phyloP scores from a whole-genome alignment of 2,329 filamentous ascomycete genomes.

The Diaporthe humulicola region DNA sequence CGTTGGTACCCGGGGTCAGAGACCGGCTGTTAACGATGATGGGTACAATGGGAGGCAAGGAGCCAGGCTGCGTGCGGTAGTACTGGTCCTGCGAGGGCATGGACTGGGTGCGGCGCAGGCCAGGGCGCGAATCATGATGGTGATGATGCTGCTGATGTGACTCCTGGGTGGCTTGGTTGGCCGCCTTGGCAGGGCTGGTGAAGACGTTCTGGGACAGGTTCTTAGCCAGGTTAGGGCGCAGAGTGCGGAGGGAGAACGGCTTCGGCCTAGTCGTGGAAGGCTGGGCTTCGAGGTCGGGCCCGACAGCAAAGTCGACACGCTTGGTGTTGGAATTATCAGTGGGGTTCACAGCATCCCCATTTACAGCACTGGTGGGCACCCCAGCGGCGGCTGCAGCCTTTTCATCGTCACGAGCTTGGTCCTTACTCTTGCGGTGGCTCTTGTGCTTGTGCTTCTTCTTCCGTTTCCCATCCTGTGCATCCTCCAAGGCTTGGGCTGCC shows the following conservation, averaged over 20 bases:
- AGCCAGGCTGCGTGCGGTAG: slow-evolving; percentile 42
- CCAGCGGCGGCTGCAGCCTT: neutral
- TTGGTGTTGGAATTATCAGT: slow-evolving; percentile 46
- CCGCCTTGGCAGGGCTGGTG: slow-evolving; percentile 43
- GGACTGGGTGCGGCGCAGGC: slow-evolving; percentile 67
- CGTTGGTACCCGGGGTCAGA: slow-evolving; percentile 27
- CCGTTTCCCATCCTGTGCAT: slow-evolving; percentile 43
- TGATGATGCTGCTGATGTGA: slow-evolving; percentile 43
- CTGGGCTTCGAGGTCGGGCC: slow-evolving; percentile 49
- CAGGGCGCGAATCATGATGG: slow-evolving; percentile 44
- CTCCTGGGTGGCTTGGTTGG: slow-evolving; percentile 37
- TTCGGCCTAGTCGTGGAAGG: slow-evolving; percentile 47
- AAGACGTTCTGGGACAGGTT: slow-evolving; percentile 73
- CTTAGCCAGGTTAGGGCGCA: slow-evolving; percentile 63
- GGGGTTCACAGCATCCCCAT: slow-evolving; percentile 9
- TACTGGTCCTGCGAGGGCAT: slow-evolving; percentile 55
- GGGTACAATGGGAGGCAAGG: slow-evolving; percentile 49
- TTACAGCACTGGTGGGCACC: neutral
- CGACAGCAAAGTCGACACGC: slow-evolving; percentile 60
- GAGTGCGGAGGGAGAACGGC: slow-evolving; percentile 56
- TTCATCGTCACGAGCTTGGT: slow-evolving; percentile 41
- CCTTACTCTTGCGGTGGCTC: slow-evolving; percentile 44
- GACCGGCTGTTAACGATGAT: slow-evolving; percentile 48
- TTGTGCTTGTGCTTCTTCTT: slow-evolving; percentile 35
- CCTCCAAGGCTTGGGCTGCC: slow-evolving; percentile 33